These are phyloP conservation scores for Monosporascus cannonballus DNA, from an alignment of 2,329 filamentous ascomycete genomes.

Conservation along the genomic window DNA sequence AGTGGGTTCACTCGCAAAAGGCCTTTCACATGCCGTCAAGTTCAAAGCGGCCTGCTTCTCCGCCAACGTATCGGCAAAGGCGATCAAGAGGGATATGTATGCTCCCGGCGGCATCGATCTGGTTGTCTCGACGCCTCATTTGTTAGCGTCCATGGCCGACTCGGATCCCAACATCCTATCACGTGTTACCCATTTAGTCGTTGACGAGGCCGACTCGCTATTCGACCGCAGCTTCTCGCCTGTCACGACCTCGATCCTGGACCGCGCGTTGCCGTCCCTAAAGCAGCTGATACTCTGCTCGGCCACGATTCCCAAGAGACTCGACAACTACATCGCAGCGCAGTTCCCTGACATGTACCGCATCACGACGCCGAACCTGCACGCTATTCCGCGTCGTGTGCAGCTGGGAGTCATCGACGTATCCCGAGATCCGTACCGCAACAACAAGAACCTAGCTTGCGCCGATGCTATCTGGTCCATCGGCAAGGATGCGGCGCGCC, in stretches of 20 bases:
- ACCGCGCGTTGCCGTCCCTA: conserved; percentile 73
- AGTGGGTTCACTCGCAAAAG: conserved; percentile 75
- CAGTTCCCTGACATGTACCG: conserved; percentile 79
- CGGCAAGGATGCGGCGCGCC: conserved; percentile 62
- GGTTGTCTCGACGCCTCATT: conserved; percentile 79
- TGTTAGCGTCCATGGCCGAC: conserved; percentile 81
- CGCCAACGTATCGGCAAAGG: conserved; percentile 65
- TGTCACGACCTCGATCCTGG: conserved; percentile 75
- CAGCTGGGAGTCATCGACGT: conserved; percentile 92
- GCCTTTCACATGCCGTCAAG: conserved; percentile 77
- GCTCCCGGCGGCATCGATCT: conserved; percentile 76
- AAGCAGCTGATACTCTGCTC: conserved; percentile 89
- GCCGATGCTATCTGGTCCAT: conserved; percentile 94
- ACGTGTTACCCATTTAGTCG: conserved; percentile 80
- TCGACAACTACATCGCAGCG: conserved; percentile 77
- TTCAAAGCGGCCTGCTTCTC: conserved; percentile 81
- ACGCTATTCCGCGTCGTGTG: conserved; percentile 90
- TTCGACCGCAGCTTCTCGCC: conserved; percentile 89
- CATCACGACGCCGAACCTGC: conserved; percentile 89
- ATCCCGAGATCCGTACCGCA: conserved; percentile 84
- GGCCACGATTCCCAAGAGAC: conserved; percentile 84
- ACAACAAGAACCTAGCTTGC: conserved; percentile 89
- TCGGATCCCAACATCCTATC: conserved; percentile 88
- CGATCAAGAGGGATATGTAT: conserved; percentile 83
- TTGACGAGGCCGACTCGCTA: conserved; percentile 95